These are phyloP conservation scores for Aspergillus quadricinctus DNA, from an alignment of 2,329 filamentous ascomycete genomes.

Conservation along the genomic window DNA sequence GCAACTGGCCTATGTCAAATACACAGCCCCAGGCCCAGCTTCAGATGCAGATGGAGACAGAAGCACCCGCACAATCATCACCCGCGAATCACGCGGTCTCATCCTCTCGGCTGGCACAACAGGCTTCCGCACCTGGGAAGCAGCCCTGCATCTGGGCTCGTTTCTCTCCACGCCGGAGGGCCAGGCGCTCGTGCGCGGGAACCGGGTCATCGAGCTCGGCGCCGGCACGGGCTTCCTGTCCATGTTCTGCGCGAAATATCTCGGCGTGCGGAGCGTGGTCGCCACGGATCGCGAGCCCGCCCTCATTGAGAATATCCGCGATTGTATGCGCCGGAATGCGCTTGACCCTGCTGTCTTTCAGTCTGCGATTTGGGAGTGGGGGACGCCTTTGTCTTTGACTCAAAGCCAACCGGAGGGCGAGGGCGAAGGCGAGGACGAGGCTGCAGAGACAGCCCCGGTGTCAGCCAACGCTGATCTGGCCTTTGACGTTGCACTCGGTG, in stretches of 20 bases:
- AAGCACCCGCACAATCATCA: conserved; percentile 27
- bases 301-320: conserved; percentile 37
- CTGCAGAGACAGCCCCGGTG: background rate
- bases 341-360: conserved; percentile 19
- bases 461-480: background rate
- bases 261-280: conserved; percentile 51
- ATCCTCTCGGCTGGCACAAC: conserved; percentile 58
- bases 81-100: conserved; percentile 53
- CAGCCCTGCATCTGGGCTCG: conserved; percentile 59
- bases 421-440: conserved; percentile 4
- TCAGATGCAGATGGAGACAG: background rate
- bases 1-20: conserved; percentile 70
- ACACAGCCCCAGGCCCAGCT: conserved; percentile 43
- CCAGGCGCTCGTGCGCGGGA: conserved; percentile 45
- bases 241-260: conserved; percentile 58
- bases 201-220: conserved; percentile 60
- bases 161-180: conserved; percentile 51
- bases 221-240: conserved; percentile 64
- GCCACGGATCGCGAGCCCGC: conserved; percentile 58
- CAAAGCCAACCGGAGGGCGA: background rate
- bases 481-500: conserved; percentile 40
- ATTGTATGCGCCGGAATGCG: conserved; percentile 34
- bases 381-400: conserved; percentile 21
- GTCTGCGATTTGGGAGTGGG: conserved; percentile 42
- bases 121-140: conserved; percentile 67